phyloP scores from a whole-genome alignment of 306 rosid species.

The Astragalus membranaceus region DNA sequence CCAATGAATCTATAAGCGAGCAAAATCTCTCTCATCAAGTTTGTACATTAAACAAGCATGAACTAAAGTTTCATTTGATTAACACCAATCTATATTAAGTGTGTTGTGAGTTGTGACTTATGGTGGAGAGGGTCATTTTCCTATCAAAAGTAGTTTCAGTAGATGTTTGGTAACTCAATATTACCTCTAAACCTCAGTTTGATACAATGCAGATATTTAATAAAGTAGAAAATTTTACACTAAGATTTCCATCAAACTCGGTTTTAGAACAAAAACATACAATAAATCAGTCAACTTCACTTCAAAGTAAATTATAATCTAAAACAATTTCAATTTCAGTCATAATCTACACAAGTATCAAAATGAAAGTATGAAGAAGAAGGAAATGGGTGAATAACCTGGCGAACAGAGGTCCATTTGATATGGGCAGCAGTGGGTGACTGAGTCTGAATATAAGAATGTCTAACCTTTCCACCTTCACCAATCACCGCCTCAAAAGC shows the following conservation, averaged over 20 bases:
- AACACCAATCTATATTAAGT: too few relatives aligned
- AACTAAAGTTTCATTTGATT: background rate
- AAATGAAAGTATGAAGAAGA: background rate
- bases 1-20: background rate
- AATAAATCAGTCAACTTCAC: background rate
- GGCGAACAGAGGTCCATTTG: conserved; percentile 85
- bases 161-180: too few relatives aligned
- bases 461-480: conserved; percentile 70
- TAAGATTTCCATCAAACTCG: too few relatives aligned
- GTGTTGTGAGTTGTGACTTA: too few relatives aligned
- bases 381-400: conserved; percentile 32
- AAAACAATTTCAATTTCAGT: background rate
- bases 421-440: conserved; percentile 70
- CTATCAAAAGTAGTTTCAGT: too few relatives aligned
- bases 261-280: too few relatives aligned
- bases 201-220: too few relatives aligned
- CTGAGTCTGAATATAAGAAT: conserved; percentile 86
- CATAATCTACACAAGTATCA: background rate
- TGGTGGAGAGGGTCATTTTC: too few relatives aligned
- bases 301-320: background rate
- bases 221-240: too few relatives aligned
- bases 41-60: background rate
- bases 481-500: conserved; percentile 64
- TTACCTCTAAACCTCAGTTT: too few relatives aligned
- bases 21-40: background rate